Conservation (phyloP, 2,329 filamentous ascomycete genomes). For the Fusarium nisikadoi region DNA sequence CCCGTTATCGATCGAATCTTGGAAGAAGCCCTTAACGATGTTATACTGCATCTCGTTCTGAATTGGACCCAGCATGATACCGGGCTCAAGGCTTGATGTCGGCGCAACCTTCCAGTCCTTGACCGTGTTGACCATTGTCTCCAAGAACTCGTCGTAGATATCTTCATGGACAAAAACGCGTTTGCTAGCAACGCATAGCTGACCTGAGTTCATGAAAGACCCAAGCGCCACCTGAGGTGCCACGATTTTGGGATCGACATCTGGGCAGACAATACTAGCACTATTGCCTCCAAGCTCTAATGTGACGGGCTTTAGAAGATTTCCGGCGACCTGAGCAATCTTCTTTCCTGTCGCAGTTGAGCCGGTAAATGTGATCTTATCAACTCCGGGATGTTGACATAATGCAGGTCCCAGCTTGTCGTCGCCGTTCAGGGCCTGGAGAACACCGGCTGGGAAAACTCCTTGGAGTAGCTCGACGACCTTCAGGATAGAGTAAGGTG, state of each 20-base stretch:
- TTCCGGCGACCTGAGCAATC: constrained; percentile 63
- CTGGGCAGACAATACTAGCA: constrained; percentile 64
- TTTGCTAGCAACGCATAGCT: constrained; percentile 51
- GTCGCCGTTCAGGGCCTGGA: constrained; percentile 69
- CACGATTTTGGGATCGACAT: constrained; percentile 60
- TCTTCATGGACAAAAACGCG: constrained; percentile 68
- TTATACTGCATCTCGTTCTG: constrained; percentile 29
- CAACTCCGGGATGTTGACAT: constrained; percentile 65
- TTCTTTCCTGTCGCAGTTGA: constrained; percentile 69
- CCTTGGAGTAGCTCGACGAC: constrained; percentile 64
- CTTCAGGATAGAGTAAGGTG: constrained; percentile 68
- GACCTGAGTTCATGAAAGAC: constrained; percentile 66
- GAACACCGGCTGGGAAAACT: constrained; percentile 68
- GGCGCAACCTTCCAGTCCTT: constrained; percentile 50
- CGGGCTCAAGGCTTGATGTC: constrained; percentile 52
- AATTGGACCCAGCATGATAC: constrained; percentile 48
- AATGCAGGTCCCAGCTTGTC: constrained; percentile 68
- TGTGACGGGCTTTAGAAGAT: constrained; percentile 68
- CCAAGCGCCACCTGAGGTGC: constrained; percentile 52
- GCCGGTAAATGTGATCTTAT: constrained; percentile 73
- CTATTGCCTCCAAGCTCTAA: constrained; percentile 71
- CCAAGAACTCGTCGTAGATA: constrained; percentile 65
- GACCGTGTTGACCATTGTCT: constrained; percentile 43
- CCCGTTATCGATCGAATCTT: neutral
- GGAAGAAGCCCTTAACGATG: constrained; percentile 13